Conservation (phyloP, 176 grass and related monocot species). For the Avena eriantha region DNA sequence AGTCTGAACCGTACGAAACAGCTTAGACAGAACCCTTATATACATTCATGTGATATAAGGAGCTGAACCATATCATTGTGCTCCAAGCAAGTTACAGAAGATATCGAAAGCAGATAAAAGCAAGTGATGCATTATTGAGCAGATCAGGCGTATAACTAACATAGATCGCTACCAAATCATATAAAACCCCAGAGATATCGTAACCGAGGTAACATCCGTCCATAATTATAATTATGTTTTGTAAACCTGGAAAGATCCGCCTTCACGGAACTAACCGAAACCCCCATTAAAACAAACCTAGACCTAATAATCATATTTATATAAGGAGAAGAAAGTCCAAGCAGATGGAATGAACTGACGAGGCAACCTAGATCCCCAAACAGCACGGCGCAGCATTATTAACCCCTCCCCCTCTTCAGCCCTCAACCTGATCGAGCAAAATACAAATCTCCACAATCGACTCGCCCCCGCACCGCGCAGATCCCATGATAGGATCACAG, state of each 20-base stretch:
- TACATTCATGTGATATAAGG: neutral
- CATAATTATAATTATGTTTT: neutral
- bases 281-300: neutral
- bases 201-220: neutral
- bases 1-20: neutral
- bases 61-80: neutral
- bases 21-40: neutral
- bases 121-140: neutral
- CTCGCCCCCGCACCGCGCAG: neutral
- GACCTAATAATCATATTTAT: neutral
- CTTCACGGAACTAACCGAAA: neutral
- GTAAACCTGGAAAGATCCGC: neutral
- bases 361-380: neutral
- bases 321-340: neutral
- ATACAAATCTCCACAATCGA: conserved; percentile 5
- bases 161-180: neutral
- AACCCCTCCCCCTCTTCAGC: neutral
- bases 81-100: neutral
- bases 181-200: neutral
- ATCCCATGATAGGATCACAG: neutral
- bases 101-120: neutral
- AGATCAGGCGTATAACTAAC: neutral
- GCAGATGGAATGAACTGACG: conserved; percentile 5
- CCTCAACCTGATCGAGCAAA: neutral
- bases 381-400: conserved; percentile 24